Percentiles rank a stretch among this genome's conserved stretches.
phyloP scores from a whole-genome alignment of 495 filamentous ascomycete genomes.

The Evernia prunastri region DNA sequence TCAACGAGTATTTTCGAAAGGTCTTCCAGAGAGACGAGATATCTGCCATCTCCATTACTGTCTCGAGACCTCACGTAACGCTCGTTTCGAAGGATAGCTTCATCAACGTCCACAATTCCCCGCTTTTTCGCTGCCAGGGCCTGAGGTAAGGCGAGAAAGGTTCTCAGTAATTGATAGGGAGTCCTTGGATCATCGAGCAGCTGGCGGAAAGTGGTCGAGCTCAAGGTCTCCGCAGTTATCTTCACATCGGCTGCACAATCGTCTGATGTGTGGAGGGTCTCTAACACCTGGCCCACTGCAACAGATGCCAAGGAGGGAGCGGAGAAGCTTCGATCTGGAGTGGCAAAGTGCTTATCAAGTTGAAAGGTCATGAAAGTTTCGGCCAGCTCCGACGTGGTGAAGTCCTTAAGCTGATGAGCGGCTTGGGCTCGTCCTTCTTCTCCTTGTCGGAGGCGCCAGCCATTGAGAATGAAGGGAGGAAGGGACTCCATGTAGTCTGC shows the following conservation, averaged over 20 bases:
- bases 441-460: slow-evolving; percentile 17
- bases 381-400: slow-evolving; percentile 20
- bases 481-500: slow-evolving; percentile 7
- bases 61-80: slow-evolving; percentile 22
- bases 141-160: slow-evolving; percentile 9
- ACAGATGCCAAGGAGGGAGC: slow-evolving; percentile 18
- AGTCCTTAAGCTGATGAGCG: slow-evolving; percentile 12
- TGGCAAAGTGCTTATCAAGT: slow-evolving; percentile 19
- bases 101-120: slow-evolving; percentile 26
- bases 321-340: slow-evolving; percentile 2
- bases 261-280: slow-evolving; percentile 19
- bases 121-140: slow-evolving; percentile 1
- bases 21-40: slow-evolving; percentile 24
- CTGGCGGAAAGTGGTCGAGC: slow-evolving; percentile 12
- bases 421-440: slow-evolving; percentile 3
- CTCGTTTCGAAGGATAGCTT: slow-evolving; percentile 27
- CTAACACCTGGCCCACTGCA: slow-evolving; percentile 19
- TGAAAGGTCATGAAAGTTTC: slow-evolving; percentile 20
- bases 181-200: slow-evolving; percentile 25
- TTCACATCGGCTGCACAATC: slow-evolving; percentile 21
- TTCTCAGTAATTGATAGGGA: slow-evolving; percentile 24
- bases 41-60: slow-evolving; percentile 16
- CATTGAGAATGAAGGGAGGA: slow-evolving; percentile 17
- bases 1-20: slow-evolving; percentile 8
- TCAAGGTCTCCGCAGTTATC: slow-evolving; percentile 21